These are phyloP conservation scores for Rhodocollybia butyracea DNA, from an alignment of 768 basidiomycete genomes.

Conservation along the genomic window DNA sequence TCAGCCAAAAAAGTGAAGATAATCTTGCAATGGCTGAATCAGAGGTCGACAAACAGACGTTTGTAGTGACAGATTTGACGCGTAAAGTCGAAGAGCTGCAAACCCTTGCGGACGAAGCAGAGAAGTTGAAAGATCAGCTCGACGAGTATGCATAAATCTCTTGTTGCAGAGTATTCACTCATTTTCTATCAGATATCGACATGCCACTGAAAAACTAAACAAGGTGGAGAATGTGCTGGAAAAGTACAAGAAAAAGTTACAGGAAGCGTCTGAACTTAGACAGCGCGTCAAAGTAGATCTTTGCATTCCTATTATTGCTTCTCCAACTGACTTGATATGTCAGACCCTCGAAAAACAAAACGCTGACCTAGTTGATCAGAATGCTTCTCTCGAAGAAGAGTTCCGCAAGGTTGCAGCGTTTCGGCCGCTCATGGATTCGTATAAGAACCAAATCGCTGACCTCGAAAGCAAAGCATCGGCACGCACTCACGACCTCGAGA, in stretches of 20 bases:
- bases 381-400: slow-evolving; percentile 90
- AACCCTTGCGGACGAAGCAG: slow-evolving; percentile 70
- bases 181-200: slow-evolving; percentile 66
- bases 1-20: slow-evolving; percentile 92
- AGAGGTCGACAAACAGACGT: slow-evolving; percentile 79
- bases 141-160: slow-evolving; percentile 69
- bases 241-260: slow-evolving; percentile 98
- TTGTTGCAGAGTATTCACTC: not conserved
- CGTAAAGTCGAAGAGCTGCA: slow-evolving; percentile 82
- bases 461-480: slow-evolving; percentile 70
- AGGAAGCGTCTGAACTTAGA: slow-evolving; percentile 87
- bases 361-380: slow-evolving; percentile 85
- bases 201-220: slow-evolving; percentile 86
- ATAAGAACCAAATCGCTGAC: slow-evolving; percentile 81
- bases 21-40: slow-evolving; percentile 79
- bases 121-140: slow-evolving; percentile 84
- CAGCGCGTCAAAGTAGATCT: slow-evolving; percentile 74
- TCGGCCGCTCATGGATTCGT: slow-evolving; percentile 89
- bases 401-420: slow-evolving; percentile 82
- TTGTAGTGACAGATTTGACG: slow-evolving; percentile 66
- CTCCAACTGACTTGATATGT: not conserved
- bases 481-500: slow-evolving; percentile 69
- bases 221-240: slow-evolving; percentile 98
- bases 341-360: slow-evolving; percentile 93
- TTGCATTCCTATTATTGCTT: slow-evolving; percentile 2